phyloP scores from a whole-genome alignment of 2,329 filamentous ascomycete species.

The Parastagonospora nodorum region DNA sequence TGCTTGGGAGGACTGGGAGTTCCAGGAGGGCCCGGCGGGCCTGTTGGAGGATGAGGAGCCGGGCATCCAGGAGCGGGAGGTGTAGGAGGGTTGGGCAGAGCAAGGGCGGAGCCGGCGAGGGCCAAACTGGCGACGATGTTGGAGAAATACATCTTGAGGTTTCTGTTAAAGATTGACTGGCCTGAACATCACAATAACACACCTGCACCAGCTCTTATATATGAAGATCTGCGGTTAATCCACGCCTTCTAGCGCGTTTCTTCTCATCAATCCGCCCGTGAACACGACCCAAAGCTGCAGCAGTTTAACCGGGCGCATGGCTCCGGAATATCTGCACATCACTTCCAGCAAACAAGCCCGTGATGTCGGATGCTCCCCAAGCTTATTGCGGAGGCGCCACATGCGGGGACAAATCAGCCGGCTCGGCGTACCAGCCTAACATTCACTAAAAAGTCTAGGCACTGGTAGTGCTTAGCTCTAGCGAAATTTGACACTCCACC shows the following conservation, averaged over 20 bases:
- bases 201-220: slow-evolving; percentile 14
- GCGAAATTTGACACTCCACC: slow-evolving; percentile 6
- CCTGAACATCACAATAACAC: slow-evolving; percentile 1
- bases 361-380: slow-evolving; percentile 3
- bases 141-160: slow-evolving; percentile 33
- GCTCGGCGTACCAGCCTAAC: slow-evolving; percentile 12
- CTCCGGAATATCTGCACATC: slow-evolving; percentile 1
- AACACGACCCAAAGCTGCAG: slow-evolving; percentile 10
- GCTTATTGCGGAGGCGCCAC: slow-evolving; percentile 4
- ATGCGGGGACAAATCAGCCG: slow-evolving; percentile 28
- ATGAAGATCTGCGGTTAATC: slow-evolving; percentile 22
- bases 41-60: background rate
- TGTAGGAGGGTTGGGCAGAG: slow-evolving; percentile 16
- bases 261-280: slow-evolving; percentile 14
- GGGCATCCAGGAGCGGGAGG: background rate
- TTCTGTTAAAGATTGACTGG: slow-evolving; percentile 6
- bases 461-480: slow-evolving; percentile 3
- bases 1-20: slow-evolving; percentile 7
- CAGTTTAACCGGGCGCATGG: slow-evolving; percentile 26
- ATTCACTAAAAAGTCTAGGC: slow-evolving; percentile 15
- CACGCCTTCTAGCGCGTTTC: slow-evolving; percentile 16
- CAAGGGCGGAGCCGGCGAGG: slow-evolving; percentile 26
- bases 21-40: background rate
- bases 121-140: slow-evolving; percentile 29
- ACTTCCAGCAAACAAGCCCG: slow-evolving; percentile 5